phyloP scores from a whole-genome alignment of 2,329 filamentous ascomycete genomes.

The Bipolaris zeicola region DNA sequence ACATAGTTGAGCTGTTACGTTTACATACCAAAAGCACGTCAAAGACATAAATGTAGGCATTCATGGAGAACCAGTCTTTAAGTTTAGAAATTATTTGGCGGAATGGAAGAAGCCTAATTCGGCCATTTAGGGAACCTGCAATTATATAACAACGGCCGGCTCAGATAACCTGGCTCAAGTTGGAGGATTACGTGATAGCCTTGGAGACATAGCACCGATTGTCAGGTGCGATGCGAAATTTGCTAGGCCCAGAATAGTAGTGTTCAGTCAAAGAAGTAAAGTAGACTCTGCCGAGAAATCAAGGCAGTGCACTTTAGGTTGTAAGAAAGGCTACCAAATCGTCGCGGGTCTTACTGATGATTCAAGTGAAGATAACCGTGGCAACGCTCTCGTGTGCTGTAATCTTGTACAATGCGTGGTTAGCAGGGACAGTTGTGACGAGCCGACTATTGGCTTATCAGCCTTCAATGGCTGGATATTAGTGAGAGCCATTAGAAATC shows the following conservation, averaged over 20 bases:
- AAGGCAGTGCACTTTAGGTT: conserved; percentile 42
- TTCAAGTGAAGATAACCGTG: conserved; percentile 39
- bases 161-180: conserved; percentile 25
- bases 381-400: conserved; percentile 32
- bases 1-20: conserved; percentile 6
- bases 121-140: conserved; percentile 32
- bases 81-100: not conserved
- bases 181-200: conserved; percentile 37
- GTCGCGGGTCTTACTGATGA: conserved; percentile 39
- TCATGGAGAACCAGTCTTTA: not conserved
- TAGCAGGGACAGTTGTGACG: conserved; percentile 46
- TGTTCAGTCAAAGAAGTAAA: conserved; percentile 39
- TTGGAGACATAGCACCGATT: conserved; percentile 26
- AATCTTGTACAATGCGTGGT: conserved; percentile 45
- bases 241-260: conserved; percentile 35
- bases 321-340: conserved; percentile 22
- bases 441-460: conserved; percentile 38
- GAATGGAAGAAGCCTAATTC: not conserved
- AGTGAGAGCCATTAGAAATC: conserved; percentile 44
- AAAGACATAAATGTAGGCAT: not conserved
- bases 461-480: conserved; percentile 45
- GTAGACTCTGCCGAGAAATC: conserved; percentile 40
- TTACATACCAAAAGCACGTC: not conserved
- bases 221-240: conserved; percentile 37
- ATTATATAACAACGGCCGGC: conserved; percentile 42